A percentile compares a stretch with the other conserved stretches of the same genome.
These are phyloP conservation scores for Bacidia rubella DNA, from an alignment of 495 filamentous ascomycete species.

Conservation along the genomic window DNA sequence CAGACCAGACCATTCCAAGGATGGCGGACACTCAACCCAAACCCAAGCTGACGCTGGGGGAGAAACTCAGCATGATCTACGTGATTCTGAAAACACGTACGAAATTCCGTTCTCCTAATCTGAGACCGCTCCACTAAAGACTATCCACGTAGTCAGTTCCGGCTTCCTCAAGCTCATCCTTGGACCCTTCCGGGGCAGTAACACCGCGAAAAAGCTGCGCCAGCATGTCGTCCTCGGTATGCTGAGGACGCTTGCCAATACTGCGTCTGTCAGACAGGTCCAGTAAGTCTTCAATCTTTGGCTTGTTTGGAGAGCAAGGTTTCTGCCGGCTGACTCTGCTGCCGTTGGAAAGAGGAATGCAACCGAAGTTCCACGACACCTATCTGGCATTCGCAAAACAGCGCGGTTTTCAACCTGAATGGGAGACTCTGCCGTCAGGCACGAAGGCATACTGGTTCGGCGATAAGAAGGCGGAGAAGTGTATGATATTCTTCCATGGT, in stretches of 20 bases:
- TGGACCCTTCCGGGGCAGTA: slow-evolving; percentile 28
- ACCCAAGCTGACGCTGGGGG: slow-evolving; percentile 26
- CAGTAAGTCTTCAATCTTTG: not conserved
- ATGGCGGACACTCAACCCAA: too few relatives aligned
- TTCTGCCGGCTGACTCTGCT: not conserved
- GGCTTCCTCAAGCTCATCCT: slow-evolving; percentile 23
- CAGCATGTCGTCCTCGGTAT: slow-evolving; percentile 25
- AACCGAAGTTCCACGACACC: slow-evolving; percentile 26
- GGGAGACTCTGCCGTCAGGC: slow-evolving; percentile 34
- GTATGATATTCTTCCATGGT: slow-evolving; percentile 50
- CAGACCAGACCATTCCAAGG: too few relatives aligned
- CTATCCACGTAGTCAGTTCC: slow-evolving; percentile 5
- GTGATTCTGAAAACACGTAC: slow-evolving; percentile 9
- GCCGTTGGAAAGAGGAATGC: slow-evolving; percentile 19
- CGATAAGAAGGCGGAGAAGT: slow-evolving; percentile 32
- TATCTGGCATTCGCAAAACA: slow-evolving; percentile 36
- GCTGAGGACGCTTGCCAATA: not conserved
- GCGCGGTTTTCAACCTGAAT: slow-evolving; percentile 33
- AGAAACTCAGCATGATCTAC: slow-evolving; percentile 23
- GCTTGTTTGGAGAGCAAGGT: not conserved
- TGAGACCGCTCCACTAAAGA: slow-evolving; percentile 6
- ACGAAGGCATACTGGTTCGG: slow-evolving; percentile 39
- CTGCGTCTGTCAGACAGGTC: not conserved
- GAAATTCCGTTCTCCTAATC: not conserved
- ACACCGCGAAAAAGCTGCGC: slow-evolving; percentile 21